These are phyloP conservation scores for Metschnikowia matae DNA, from an alignment of 805 yeast species.

Conservation along the genomic window DNA sequence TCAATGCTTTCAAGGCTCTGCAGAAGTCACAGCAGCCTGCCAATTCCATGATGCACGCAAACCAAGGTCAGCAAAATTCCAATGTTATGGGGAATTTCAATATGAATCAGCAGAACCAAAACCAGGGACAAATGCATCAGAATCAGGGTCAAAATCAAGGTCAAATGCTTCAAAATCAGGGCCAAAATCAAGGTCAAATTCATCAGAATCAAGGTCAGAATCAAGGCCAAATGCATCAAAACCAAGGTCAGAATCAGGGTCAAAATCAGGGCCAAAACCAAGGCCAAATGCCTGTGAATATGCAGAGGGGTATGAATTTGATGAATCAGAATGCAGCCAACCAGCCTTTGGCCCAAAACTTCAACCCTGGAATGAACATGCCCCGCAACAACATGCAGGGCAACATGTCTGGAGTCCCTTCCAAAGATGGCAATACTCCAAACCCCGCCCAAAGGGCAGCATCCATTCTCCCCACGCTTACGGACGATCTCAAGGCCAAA, in stretches of 20 bases:
- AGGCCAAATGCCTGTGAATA: background rate
- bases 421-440: background rate
- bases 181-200: background rate
- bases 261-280: background rate
- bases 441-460: conserved; percentile 1
- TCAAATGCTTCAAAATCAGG: conserved; percentile 1
- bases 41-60: conserved; percentile 9
- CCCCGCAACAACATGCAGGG: background rate
- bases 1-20: conserved; percentile 25
- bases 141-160: conserved; percentile 2
- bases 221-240: background rate
- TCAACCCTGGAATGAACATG: background rate
- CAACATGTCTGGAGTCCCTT: background rate
- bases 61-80: conserved; percentile 12
- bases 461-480: conserved; percentile 31
- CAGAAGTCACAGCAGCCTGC: conserved; percentile 18
- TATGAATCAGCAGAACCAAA: background rate
- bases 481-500: conserved; percentile 60
- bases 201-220: background rate
- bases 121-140: conserved; percentile 1
- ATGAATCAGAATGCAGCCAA: conserved; percentile 1
- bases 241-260: background rate
- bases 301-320: conserved; percentile 5
- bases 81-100: conserved; percentile 13
- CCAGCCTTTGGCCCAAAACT: conserved; percentile 1